These are phyloP conservation scores for Phytopythium aichiense DNA, from an alignment of 352 stramenopile species.

Conservation along the genomic window DNA sequence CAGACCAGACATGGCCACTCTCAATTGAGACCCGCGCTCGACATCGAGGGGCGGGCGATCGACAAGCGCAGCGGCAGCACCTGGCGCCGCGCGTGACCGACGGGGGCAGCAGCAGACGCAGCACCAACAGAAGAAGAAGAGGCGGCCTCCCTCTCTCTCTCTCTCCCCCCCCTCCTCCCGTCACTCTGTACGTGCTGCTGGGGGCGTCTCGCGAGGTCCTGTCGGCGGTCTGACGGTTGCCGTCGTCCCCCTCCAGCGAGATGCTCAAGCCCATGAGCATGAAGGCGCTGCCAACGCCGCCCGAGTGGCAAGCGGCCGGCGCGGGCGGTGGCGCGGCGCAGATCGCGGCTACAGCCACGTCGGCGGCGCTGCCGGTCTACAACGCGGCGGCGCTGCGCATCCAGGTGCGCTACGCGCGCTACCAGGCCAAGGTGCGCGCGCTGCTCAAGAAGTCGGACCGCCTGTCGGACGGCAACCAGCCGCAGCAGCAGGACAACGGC, in stretches of 20 bases:
- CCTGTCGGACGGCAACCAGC: constrained; percentile 26
- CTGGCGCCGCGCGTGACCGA: too few species aligned
- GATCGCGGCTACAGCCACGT: constrained; percentile 16
- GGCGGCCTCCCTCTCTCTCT: too few species aligned
- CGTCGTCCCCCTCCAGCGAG: not conserved
- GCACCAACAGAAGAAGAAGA: too few species aligned
- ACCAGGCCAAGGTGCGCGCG: constrained; percentile 59
- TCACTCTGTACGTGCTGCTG: too few species aligned
- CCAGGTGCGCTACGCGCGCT: constrained; percentile 70
- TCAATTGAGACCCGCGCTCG: too few species aligned
- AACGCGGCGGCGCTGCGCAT: constrained; percentile 52
- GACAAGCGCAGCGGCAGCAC: too few species aligned
- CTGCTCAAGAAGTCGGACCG: constrained; percentile 55
- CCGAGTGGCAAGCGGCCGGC: constrained; percentile 20
- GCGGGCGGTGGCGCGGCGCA: constrained; percentile 2
- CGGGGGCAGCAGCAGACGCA: too few species aligned
- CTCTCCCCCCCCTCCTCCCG: too few species aligned
- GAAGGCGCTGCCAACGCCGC: constrained; percentile 26
- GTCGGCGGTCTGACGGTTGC: not conserved
- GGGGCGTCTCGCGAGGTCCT: too few species aligned
- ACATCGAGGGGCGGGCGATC: too few species aligned
- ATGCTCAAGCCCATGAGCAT: constrained; percentile 49
- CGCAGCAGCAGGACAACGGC: constrained; percentile 14
- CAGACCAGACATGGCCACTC: too few species aligned
- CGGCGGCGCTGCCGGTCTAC: constrained; percentile 30